Base-by-base conservation (phyloP, 805 yeast species). In the Wickerhamiella dianesei region DNA sequence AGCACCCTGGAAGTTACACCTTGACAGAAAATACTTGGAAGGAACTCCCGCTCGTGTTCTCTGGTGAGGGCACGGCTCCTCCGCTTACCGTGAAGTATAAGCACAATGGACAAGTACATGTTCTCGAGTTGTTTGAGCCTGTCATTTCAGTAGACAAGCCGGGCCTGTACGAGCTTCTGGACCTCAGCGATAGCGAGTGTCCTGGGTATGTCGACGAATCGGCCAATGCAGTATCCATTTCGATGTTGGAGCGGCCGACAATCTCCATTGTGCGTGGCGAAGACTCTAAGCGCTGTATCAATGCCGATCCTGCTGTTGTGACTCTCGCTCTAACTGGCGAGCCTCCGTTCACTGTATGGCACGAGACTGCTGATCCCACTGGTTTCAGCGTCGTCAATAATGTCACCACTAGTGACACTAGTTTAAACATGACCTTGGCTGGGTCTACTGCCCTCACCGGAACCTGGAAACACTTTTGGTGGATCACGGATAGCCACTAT, bases 101-200 rank as follows among this genome's bases (percentile, higher is more conserved):
- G 1, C 17, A 45, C 17, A 46, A 50, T 22, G 53, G 49, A 16
- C 41, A 37, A 14, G 35, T 16, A 2, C 18, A 21, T 3, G 4
- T 6, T 3, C 32, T 39, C 3, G 20, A 22, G 16, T 14, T 22
- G 17, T 16, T 42, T 14, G 12, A 43, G 32, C 19, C 3, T 40
- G 40, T 3, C 18, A 36, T 78, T 32, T 58, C 56, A 8, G 73
- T 67, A 2, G 52, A 58, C 1, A 63, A 67, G 46, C 69, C 72
- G 18, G 84, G 84, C 19, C 53, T 56, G 6, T 78, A 77, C 56
- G 61, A 59, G 48, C 61, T 78, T 21, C 50, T 65, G 17, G 62
- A 65, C 1, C 66, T 77, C n/a, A 57, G 54, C 29, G 84, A 78
- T 55, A 67, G 71, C 2, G 67, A 66, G 35, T 78, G 84, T 54